Percentiles rank a stretch among this genome's conserved stretches.
Evolutionary conservation across 2,329 filamentous ascomycete species (phyloP).

Genomic region (Penicillium sp.): DNA sequence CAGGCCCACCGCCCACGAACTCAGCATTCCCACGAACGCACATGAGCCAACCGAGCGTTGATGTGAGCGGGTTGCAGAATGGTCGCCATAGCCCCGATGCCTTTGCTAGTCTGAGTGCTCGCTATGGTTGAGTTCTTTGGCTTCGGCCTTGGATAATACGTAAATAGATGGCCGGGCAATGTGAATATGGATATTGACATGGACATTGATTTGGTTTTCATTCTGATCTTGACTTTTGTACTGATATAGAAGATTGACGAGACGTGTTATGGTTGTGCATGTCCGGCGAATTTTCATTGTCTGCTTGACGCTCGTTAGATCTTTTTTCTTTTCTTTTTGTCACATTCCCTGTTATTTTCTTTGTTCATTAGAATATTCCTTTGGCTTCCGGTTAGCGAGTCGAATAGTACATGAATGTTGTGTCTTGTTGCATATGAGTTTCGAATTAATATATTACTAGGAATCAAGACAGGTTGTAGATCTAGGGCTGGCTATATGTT

Average conservation of each 20-base stretch:
- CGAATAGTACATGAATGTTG: constrained; percentile 2
- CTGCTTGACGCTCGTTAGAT: constrained; percentile 6
- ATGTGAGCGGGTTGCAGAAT: constrained; percentile 46
- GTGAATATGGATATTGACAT: constrained; percentile 4
- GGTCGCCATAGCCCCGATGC: constrained; percentile 52
- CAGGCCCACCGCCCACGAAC: constrained; percentile 16
- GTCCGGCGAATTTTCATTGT: constrained; percentile 14
- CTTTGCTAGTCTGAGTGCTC: constrained; percentile 50
- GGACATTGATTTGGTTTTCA: background rate
- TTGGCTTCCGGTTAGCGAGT: constrained; percentile 5
- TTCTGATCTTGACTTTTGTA: background rate
- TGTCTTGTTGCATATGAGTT: background rate
- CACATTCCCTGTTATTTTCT: background rate
- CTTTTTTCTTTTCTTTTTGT: background rate
- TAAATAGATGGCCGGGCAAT: background rate
- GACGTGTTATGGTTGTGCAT: constrained; percentile 16
- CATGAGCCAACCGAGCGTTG: constrained; percentile 50
- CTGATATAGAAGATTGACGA: constrained; percentile 18
- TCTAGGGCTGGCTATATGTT: background rate
- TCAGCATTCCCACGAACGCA: constrained; percentile 30
- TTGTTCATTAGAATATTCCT: background rate
- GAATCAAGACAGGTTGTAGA: background rate
- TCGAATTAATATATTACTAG: background rate
- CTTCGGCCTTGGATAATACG: background rate
- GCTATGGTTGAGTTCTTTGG: constrained; percentile 34